Base-by-base conservation (phyloP, 2,329 filamentous ascomycete genomes). In the Fusarium annulatum region DNA sequence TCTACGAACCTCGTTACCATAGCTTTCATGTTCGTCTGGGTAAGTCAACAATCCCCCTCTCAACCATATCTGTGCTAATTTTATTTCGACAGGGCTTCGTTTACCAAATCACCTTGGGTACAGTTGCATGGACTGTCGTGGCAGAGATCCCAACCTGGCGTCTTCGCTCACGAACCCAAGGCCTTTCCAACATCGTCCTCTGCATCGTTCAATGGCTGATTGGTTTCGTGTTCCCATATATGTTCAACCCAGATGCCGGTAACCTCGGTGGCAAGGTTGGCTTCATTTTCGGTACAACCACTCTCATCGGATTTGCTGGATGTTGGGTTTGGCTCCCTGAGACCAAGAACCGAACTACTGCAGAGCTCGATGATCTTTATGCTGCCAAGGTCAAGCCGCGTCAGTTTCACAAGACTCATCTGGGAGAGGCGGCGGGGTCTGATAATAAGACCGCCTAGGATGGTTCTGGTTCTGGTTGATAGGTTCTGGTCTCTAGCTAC, bases 51-150 rank as follows among this genome's bases (percentile, higher is more conserved):
- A 7, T 9, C 3, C 30, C 10, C 30, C 26, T 26, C 7, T 9
- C 21, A n/a, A 19, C 7, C 4, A 3, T 19, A 12, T 6, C 30
- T 9, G 10, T 23, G 9, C 48, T 51, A 51, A 51, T 21, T 16
- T 19, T 10, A n/a, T 34, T 2, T 9, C 30, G 1, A 7, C 10
- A 51, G 48, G 48, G 48, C 16, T 84, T 79, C 72, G 77, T 79
- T 61, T 85, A 84, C 66, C 81, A 84, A 53, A 77, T 83, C 55
- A 82, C 81, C 19, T 84, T 86, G 33, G 84, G 60, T 18, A 55
- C 60, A 2, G 43, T 46, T 9, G 61, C 61, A 3, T 63, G 38
- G 34, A 63, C 61, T 7, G 19, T 58, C 8, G 52, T 58, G 9
- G 43, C 42, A 23, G 67, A 70, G 36, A 52, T 67, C 5, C 55